Percentiles rank a stretch among this genome's conserved stretches.
Evolutionary conservation across 1,284 basidiomycete genomes (phyloP).

Genomic region (Phellopilus nigrolimitatus): DNA sequence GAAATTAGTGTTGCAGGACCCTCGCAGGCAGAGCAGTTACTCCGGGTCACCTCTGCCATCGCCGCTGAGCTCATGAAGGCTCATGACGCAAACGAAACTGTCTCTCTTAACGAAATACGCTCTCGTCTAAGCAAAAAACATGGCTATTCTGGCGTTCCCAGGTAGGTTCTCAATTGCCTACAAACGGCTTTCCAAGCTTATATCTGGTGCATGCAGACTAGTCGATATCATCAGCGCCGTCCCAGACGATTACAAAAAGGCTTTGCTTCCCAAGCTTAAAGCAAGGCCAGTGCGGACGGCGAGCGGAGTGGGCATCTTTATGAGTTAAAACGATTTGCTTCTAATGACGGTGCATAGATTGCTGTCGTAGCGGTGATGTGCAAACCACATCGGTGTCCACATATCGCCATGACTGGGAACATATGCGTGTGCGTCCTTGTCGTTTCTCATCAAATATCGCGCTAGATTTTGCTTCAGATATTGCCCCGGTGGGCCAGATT

Average conservation of each 20-base stretch:
- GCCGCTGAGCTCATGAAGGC: slow-evolving; percentile 91
- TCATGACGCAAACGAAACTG: slow-evolving; percentile 69
- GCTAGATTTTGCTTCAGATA: slow-evolving; percentile 52
- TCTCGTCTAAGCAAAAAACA: slow-evolving; percentile 88
- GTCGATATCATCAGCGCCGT: slow-evolving; percentile 99
- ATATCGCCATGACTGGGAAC: slow-evolving; percentile 99
- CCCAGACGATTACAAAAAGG: slow-evolving; percentile 94
- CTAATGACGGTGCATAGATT: slow-evolving; percentile 48
- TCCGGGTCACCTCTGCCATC: slow-evolving; percentile 92
- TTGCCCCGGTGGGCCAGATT: slow-evolving; percentile 98
- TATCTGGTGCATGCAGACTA: slow-evolving; percentile 35
- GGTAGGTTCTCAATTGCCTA: slow-evolving; percentile 29
- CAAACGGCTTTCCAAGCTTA: background rate
- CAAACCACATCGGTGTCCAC: slow-evolving; percentile 98
- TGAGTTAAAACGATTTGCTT: background rate
- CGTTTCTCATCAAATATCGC: slow-evolving; percentile 2
- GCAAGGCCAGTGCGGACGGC: slow-evolving; percentile 98
- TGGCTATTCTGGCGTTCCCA: slow-evolving; percentile 80
- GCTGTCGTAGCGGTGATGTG: slow-evolving; percentile 99
- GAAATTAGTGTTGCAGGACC: slow-evolving; percentile 55
- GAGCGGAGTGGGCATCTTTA: slow-evolving; percentile 66
- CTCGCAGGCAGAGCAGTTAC: slow-evolving; percentile 85
- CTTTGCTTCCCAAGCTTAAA: slow-evolving; percentile 83
- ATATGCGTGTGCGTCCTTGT: slow-evolving; percentile 81
- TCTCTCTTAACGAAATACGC: slow-evolving; percentile 88